Percentiles rank a stretch among this genome's conserved stretches.
Evolutionary conservation across 228 moss, liverwort and hornwort genomes (phyloP).

Genomic region (Sphagnum fallax): DNA sequence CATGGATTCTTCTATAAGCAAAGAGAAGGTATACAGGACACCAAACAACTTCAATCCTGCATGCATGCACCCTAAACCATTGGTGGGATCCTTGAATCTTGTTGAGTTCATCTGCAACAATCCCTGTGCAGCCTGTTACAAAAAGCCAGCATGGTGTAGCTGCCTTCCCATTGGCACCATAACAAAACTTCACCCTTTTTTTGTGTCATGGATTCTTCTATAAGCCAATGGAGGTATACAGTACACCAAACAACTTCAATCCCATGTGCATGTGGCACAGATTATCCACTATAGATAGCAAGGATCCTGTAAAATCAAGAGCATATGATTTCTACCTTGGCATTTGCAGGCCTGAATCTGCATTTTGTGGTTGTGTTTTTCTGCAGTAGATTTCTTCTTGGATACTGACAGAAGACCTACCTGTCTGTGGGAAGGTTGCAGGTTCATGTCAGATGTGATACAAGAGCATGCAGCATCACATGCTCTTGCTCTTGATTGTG

Average conservation of each 20-base stretch:
- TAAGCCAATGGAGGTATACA: no score
- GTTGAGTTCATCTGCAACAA: conserved; percentile 21
- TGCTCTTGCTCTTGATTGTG: no score
- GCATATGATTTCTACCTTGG: background rate
- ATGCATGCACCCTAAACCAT: conserved; percentile 12
- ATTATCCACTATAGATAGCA: background rate
- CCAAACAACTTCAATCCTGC: no score
- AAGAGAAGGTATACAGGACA: no score
- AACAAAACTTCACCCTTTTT: conserved; percentile 37
- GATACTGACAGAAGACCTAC: background rate
- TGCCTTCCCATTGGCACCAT: conserved; percentile 33
- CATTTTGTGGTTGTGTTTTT: no score
- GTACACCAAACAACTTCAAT: no score
- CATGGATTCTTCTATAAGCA: background rate
- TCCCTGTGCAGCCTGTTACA: conserved; percentile 32
- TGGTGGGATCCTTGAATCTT: conserved; percentile 38
- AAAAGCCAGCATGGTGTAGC: conserved; percentile 25
- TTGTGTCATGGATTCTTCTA: no score
- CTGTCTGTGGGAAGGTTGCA: background rate
- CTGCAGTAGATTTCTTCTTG: background rate
- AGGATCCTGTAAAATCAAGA: background rate
- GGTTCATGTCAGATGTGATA: background rate
- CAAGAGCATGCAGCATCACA: no score
- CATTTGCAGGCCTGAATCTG: no score
- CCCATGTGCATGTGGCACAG: no score